These are phyloP conservation scores for Fusarium nygamai DNA, from an alignment of 2,329 filamentous ascomycete genomes.

Conservation along the genomic window DNA sequence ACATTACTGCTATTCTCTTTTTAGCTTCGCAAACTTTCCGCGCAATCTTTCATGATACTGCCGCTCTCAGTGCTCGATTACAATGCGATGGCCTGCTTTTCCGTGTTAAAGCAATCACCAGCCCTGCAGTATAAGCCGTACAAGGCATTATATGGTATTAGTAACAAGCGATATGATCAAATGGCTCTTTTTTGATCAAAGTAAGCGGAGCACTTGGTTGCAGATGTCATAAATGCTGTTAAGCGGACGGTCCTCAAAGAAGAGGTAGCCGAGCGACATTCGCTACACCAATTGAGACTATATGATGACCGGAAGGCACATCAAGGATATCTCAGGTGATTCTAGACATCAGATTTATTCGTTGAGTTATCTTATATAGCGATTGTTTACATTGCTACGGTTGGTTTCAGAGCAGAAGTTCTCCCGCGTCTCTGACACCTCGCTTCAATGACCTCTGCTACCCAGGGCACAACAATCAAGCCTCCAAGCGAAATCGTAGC, in stretches of 20 bases:
- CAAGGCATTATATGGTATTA: no score
- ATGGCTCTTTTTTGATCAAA: rapidly evolving
- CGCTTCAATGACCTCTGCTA: background rate
- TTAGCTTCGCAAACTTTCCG: no score
- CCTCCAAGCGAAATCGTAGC: rapidly evolving
- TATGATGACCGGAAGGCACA: rapidly evolving
- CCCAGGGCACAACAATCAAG: rapidly evolving
- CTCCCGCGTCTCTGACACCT: background rate
- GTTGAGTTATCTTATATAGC: rapidly evolving
- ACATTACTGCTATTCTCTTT: background rate
- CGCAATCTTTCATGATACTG: background rate
- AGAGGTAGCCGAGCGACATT: background rate
- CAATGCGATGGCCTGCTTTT: background rate
- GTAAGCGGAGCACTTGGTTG: background rate
- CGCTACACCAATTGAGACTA: rapidly evolving
- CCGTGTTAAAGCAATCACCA: background rate
- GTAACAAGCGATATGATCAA: rapidly evolving
- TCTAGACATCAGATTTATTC: rapidly evolving
- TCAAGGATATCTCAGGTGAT: no score
- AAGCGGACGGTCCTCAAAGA: background rate
- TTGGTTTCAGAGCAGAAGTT: background rate
- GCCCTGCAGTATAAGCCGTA: background rate
- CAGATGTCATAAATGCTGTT: background rate
- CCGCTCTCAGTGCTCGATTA: background rate
- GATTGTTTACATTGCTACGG: background rate